These are phyloP conservation scores for Pseudomonodictys pantanalensis DNA, from an alignment of 495 filamentous ascomycete genomes.

Conservation along the genomic window DNA sequence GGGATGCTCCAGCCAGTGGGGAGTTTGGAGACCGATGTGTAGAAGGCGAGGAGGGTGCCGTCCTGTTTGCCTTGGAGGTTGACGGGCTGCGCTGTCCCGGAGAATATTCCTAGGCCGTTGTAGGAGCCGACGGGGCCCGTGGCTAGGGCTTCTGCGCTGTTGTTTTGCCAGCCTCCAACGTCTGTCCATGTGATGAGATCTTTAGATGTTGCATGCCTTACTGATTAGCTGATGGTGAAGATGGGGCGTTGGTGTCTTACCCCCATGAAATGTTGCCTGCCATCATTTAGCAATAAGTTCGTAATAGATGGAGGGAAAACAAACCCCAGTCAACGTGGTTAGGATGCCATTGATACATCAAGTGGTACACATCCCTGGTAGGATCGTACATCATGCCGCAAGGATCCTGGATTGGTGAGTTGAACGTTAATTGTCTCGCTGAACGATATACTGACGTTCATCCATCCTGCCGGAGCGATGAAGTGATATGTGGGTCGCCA, in stretches of 20 bases:
- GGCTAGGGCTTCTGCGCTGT: conserved; percentile 37
- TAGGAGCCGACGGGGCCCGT: conserved; percentile 41
- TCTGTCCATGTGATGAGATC: conserved; percentile 40
- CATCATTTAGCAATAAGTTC: neutral
- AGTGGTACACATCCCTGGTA: conserved; percentile 39
- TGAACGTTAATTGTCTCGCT: neutral
- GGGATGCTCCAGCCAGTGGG: conserved; percentile 51
- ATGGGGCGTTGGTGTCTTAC: conserved; percentile 24
- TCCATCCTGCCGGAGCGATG: conserved; percentile 52
- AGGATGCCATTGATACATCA: conserved; percentile 47
- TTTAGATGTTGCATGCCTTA: conserved; percentile 29
- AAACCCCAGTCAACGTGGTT: conserved; percentile 44
- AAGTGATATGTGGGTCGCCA: conserved; percentile 55
- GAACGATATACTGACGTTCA: conserved; percentile 42
- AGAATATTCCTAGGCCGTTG: conserved; percentile 53
- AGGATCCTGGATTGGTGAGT: conserved; percentile 45
- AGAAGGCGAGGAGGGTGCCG: conserved; percentile 49
- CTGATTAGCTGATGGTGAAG: conserved; percentile 17
- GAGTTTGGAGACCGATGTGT: conserved; percentile 52
- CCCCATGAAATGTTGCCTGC: conserved; percentile 48
- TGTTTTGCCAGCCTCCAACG: conserved; percentile 40
- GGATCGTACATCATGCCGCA: conserved; percentile 57
- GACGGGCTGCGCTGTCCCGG: conserved; percentile 49
- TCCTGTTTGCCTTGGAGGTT: conserved; percentile 45
- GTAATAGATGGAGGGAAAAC: neutral